These are phyloP conservation scores for Rhodotorula paludigena DNA, from an alignment of 768 basidiomycete species.

Conservation along the genomic window DNA sequence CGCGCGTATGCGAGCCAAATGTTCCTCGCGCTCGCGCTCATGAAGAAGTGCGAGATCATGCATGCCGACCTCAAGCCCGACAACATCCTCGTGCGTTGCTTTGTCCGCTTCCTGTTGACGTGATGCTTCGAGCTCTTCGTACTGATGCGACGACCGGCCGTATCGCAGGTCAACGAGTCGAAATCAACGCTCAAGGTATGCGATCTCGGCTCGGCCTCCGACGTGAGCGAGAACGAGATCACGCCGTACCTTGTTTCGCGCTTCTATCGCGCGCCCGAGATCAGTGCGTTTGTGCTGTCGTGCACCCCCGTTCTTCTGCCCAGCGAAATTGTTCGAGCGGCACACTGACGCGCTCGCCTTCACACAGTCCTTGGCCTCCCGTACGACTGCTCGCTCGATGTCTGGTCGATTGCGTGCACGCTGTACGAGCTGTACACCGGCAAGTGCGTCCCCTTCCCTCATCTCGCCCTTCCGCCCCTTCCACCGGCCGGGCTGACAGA, in stretches of 20 bases:
- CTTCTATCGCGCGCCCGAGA: conserved; percentile 97
- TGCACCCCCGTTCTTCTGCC: not conserved
- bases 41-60: conserved; percentile 87
- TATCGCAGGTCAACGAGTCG: conserved; percentile 79
- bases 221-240: conserved; percentile 90
- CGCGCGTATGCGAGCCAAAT: conserved; percentile 97
- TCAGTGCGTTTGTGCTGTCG: conserved; percentile 57
- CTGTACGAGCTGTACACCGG: conserved; percentile 66
- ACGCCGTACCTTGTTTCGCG: conserved; percentile 96
- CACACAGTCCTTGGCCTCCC: conserved; percentile 81
- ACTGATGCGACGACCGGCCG: not conserved
- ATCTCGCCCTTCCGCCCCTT: not conserved
- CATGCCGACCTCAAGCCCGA: conserved; percentile 99
- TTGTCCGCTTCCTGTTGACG: not conserved
- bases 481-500: conserved; percentile 14
- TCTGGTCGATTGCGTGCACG: conserved; percentile 97
- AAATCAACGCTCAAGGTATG: conserved; percentile 91
- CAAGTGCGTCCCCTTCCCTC: conserved; percentile 16
- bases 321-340: too few relatives aligned
- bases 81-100: conserved; percentile 76
- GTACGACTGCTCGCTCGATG: conserved; percentile 86
- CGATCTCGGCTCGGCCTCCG: conserved; percentile 94
- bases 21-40: conserved; percentile 74
- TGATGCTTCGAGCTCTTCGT: not conserved
- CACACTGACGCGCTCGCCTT: not conserved